Evolutionary conservation across 768 basidiomycete genomes (phyloP).

Genomic region (Tricholoma flavovirens): DNA sequence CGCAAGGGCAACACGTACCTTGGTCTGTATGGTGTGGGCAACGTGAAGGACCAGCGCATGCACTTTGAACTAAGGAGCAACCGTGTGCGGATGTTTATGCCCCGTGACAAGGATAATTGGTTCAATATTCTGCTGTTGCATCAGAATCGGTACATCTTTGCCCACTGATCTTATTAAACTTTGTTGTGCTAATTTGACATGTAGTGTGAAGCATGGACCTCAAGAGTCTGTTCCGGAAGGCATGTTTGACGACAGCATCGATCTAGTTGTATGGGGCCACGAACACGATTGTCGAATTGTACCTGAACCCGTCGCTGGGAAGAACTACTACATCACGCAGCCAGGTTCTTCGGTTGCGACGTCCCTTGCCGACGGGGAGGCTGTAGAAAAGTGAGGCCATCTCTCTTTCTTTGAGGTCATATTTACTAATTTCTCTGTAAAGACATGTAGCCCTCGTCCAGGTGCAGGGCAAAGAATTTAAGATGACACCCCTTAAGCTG

Average conservation of each 20-base stretch:
- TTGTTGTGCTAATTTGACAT: not conserved
- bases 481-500: slow-evolving; percentile 79
- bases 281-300: slow-evolving; percentile 95
- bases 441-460: slow-evolving; percentile 91
- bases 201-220: slow-evolving; percentile 88
- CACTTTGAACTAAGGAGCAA: slow-evolving; percentile 93
- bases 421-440: not conserved
- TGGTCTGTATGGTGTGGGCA: slow-evolving; percentile 94
- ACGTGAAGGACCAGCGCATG: slow-evolving; percentile 95
- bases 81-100: slow-evolving; percentile 95
- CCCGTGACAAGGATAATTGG: slow-evolving; percentile 85
- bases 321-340: slow-evolving; percentile 87
- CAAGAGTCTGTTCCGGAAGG: slow-evolving; percentile 94
- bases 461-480: slow-evolving; percentile 84
- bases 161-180: not conserved
- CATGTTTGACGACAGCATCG: slow-evolving; percentile 93
- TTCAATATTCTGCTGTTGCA: slow-evolving; percentile 93
- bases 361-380: slow-evolving; percentile 88
- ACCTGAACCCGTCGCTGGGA: slow-evolving; percentile 88
- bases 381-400: slow-evolving; percentile 72
- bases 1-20: slow-evolving; percentile 81
- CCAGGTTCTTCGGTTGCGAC: slow-evolving; percentile 96
- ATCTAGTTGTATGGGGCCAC: slow-evolving; percentile 97
- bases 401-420: not conserved
- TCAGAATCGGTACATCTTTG: slow-evolving; percentile 77